phyloP scores from a whole-genome alignment of 2,329 filamentous ascomycete species.

The Pseudomassariella vexata region DNA sequence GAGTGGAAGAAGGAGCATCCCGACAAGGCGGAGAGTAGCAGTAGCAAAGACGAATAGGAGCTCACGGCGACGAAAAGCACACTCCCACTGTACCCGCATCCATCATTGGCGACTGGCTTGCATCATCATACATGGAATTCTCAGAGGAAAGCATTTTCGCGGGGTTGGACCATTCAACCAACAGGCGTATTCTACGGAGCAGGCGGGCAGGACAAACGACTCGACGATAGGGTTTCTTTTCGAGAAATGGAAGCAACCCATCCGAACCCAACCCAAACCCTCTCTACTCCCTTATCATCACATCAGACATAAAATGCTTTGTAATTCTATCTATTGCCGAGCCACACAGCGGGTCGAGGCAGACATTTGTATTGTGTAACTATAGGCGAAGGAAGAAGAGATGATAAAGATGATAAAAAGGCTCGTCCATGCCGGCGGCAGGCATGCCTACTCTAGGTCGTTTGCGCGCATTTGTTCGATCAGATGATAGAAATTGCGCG shows the following conservation, averaged over 20 bases:
- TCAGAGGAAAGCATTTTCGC: conserved; percentile 19
- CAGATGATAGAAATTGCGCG: too few relatives aligned
- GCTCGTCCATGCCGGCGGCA: too few relatives aligned
- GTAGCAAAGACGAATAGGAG: conserved; percentile 26
- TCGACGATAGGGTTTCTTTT: conserved; percentile 13
- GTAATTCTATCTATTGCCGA: too few relatives aligned
- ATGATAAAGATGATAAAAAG: too few relatives aligned
- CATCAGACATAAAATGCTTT: too few relatives aligned
- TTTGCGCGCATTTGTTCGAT: too few relatives aligned
- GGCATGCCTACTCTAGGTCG: too few relatives aligned
- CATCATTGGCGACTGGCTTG: conserved; percentile 14
- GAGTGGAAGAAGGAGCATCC: conserved; percentile 46
- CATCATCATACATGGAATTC: conserved; percentile 20
- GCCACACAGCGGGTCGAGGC: too few relatives aligned
- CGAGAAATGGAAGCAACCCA: conserved; percentile 11
- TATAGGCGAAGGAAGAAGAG: too few relatives aligned
- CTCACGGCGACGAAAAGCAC: conserved; percentile 2
- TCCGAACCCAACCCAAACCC: conserved; percentile 10
- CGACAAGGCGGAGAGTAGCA: conserved; percentile 31
- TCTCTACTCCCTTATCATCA: conserved; percentile 21
- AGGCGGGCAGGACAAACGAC: conserved; percentile 16
- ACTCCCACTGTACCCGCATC: conserved; percentile 9
- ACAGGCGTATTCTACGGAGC: too few relatives aligned
- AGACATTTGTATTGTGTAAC: too few relatives aligned
- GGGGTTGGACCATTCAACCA: conserved; percentile 14